These are phyloP conservation scores for Vigna nakashimae DNA, from an alignment of 306 rosid species.

Conservation along the genomic window DNA sequence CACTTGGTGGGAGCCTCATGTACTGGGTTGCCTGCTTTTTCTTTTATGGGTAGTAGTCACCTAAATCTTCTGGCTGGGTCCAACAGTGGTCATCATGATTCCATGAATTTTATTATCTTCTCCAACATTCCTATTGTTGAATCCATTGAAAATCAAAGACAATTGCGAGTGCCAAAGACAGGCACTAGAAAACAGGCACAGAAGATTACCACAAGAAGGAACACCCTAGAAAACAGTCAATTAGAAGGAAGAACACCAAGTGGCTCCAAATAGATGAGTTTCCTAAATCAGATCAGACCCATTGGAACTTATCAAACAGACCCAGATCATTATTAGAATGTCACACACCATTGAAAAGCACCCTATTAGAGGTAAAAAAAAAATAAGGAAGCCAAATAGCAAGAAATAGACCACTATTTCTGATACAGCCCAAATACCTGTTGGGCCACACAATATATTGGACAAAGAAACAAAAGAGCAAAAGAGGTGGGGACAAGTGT, in stretches of 20 bases:
- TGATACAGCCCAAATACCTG: too few relatives aligned
- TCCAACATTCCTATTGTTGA: not conserved
- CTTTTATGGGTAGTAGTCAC: not conserved
- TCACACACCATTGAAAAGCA: not conserved
- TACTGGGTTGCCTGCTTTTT: not conserved
- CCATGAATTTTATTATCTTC: not conserved
- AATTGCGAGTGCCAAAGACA: not conserved
- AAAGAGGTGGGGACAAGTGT: too few relatives aligned
- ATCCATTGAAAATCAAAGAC: not conserved
- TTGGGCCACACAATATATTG: too few relatives aligned
- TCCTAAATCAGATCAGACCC: not conserved
- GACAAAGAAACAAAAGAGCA: too few relatives aligned
- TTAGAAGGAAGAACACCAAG: not conserved
- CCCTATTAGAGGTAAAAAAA: not conserved
- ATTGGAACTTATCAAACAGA: not conserved
- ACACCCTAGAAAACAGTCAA: not conserved
- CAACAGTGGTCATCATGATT: not conserved
- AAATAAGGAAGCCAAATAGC: not conserved
- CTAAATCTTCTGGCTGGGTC: not conserved
- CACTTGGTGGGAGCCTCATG: constrained; percentile 6
- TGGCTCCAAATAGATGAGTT: not conserved
- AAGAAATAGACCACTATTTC: not conserved
- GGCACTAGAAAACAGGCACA: not conserved
- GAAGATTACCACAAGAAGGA: not conserved
- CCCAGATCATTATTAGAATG: not conserved